Percentiles rank a stretch among this genome's conserved stretches.
Conservation (phyloP, 2,329 filamentous ascomycete genomes). For the Raffaelea deltoideospora region DNA sequence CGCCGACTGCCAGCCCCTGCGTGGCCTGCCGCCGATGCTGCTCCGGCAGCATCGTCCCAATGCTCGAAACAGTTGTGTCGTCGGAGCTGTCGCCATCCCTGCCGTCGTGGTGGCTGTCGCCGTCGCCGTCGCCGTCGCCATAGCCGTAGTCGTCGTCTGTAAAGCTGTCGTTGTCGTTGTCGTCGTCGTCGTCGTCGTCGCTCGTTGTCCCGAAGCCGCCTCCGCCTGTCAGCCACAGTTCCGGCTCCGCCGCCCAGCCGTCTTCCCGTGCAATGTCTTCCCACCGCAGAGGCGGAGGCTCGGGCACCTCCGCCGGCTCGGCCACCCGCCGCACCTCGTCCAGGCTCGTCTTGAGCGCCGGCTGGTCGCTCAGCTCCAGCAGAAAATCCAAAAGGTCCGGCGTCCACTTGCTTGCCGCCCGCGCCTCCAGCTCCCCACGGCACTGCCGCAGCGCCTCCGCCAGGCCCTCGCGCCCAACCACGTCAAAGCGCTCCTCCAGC, state of each 20-base stretch:
- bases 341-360: conserved; percentile 53
- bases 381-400: conserved; percentile 71
- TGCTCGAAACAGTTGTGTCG: conserved; percentile 5
- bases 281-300: conserved; percentile 50
- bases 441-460: conserved; percentile 49
- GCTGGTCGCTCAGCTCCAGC: conserved; percentile 67
- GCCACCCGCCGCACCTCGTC: conserved; percentile 43
- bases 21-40: conserved; percentile 1
- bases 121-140: conserved; percentile 30
- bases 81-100: conserved; percentile 24
- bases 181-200: conserved; percentile 17
- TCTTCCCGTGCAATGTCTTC: conserved; percentile 65
- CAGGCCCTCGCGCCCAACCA: conserved; percentile 65
- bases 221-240: conserved; percentile 60
- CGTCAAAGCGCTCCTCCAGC: conserved; percentile 72
- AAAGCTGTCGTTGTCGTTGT: conserved; percentile 51
- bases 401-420: conserved; percentile 40
- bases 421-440: conserved; percentile 13
- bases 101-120: conserved; percentile 35
- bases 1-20: conserved; percentile 15
- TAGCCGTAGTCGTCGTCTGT: conserved; percentile 34
- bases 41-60: conserved; percentile 1
- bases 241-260: conserved; percentile 50
- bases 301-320: conserved; percentile 25
- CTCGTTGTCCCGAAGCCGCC: too few species aligned